Conservation (phyloP, 2,329 filamentous ascomycete genomes). For the Fusarium fracticaudum region DNA sequence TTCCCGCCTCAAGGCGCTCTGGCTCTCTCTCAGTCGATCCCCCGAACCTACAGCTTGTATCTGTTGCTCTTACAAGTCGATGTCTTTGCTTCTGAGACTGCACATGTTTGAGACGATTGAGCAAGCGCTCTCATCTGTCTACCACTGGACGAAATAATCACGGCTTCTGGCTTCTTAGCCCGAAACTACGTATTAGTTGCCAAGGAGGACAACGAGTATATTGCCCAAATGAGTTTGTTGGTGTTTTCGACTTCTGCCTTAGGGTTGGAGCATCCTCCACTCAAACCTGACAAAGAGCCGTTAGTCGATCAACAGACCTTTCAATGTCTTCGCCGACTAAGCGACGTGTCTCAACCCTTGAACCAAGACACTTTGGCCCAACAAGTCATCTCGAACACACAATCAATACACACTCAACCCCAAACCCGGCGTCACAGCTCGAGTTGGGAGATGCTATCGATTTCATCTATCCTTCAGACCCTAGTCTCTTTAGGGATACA, state of each 20-base stretch:
- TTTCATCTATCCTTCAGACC: neutral
- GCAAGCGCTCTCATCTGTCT: neutral
- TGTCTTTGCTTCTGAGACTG: neutral
- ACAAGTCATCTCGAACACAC: neutral
- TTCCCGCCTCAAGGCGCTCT: neutral
- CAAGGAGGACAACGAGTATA: neutral
- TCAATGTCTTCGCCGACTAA: neutral
- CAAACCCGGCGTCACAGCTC: too few species aligned
- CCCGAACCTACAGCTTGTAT: fast-evolving
- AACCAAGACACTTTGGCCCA: neutral
- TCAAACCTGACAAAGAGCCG: neutral
- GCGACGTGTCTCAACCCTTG: neutral
- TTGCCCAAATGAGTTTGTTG: neutral
- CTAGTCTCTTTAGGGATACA: neutral
- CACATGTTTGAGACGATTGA: neutral
- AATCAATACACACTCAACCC: too few species aligned
- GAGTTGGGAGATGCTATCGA: neutral
- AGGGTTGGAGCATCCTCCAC: neutral
- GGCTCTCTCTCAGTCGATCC: neutral
- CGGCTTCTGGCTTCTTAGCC: neutral
- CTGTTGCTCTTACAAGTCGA: neutral
- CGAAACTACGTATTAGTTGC: neutral
- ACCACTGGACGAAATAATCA: neutral
- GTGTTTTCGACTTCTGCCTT: fast-evolving
- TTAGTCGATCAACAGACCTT: neutral